These are phyloP conservation scores for Crucibulum laeve DNA, from an alignment of 768 basidiomycete species.

Conservation along the genomic window DNA sequence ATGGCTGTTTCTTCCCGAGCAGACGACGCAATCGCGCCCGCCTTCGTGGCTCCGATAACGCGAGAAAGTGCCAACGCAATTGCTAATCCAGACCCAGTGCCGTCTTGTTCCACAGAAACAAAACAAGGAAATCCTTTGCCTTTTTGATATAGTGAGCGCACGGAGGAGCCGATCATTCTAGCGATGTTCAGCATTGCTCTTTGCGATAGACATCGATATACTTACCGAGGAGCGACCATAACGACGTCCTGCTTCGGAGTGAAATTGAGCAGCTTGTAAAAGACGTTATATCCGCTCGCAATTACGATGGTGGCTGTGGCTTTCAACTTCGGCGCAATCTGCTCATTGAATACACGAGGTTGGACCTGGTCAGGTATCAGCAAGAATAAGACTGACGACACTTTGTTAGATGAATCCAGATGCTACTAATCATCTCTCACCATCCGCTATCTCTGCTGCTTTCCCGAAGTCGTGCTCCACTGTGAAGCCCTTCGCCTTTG, in stretches of 20 bases:
- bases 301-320: conserved; percentile 44
- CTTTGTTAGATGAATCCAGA: not conserved
- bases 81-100: conserved; percentile 40
- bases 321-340: conserved; percentile 48
- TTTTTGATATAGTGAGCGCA: conserved; percentile 55
- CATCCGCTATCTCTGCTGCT: conserved; percentile 52
- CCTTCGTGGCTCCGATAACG: conserved; percentile 58
- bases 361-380: conserved; percentile 64
- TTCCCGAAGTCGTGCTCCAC: conserved; percentile 55
- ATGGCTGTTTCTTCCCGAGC: conserved; percentile 60
- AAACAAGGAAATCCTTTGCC: conserved; percentile 63
- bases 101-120: conserved; percentile 61
- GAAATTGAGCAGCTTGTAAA: conserved; percentile 54
- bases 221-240: conserved; percentile 62
- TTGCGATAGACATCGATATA: not conserved
- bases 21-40: conserved; percentile 60
- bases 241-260: conserved; percentile 51
- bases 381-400: conserved; percentile 47
- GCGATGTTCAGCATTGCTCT: not conserved
- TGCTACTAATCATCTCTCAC: conserved; percentile 22
- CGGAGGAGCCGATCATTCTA: conserved; percentile 67
- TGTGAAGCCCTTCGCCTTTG: conserved; percentile 49
- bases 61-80: conserved; percentile 50
- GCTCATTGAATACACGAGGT: conserved; percentile 55
- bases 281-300: conserved; percentile 65